Base-by-base conservation (phyloP, 2,329 filamentous ascomycete genomes). In the Orbilia ellipsospora region DNA sequence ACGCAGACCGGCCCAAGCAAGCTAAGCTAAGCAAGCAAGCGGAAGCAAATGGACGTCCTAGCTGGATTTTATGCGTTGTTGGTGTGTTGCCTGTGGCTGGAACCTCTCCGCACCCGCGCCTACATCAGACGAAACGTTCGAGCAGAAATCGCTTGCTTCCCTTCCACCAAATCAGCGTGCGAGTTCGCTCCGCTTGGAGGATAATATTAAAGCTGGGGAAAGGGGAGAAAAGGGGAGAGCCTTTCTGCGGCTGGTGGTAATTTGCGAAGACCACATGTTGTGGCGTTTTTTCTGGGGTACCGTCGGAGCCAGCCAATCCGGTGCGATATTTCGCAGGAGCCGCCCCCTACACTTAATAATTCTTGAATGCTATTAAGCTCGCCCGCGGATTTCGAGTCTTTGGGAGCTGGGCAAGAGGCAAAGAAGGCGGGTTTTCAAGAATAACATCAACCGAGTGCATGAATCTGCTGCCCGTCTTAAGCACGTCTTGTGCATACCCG, bases 31-130 rank as follows among this genome's bases (percentile, higher is more conserved):
- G 48, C 48, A 51, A n/a, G 15, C n/a, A 15, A 44, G 62, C 20
- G 18, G 52, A 50, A 16, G 18, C 8, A 26, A 51, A 52, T 6
- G 31, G 20, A 15, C 36, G 6, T 8, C 10, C 13, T 28, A 26
- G 23, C 20, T 16, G 16, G 15, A 18, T 36, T 36, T 36, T 45
- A 36, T 63, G 70, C 36, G 70, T 74, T 74, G 70, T 68, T 67
- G 65, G 28, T 74, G 63, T 31, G 70, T 74, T 74, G 70, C 51
- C 50, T 70, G 66, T 70, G 66, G 66, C 66, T 70, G 15, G 66
- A 10, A 62, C 51, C n/a, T 44, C 66, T 69, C 65, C 50, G 65
- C 66, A 63, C 50, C 16, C 13, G 13, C 57, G 31, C 4, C 10
- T 12, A 61, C 18, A 61, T 61, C 57, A 23, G 57, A 61, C 23